phyloP scores from a whole-genome alignment of 1,139 yeast species.

The Hansenula anomala region DNA sequence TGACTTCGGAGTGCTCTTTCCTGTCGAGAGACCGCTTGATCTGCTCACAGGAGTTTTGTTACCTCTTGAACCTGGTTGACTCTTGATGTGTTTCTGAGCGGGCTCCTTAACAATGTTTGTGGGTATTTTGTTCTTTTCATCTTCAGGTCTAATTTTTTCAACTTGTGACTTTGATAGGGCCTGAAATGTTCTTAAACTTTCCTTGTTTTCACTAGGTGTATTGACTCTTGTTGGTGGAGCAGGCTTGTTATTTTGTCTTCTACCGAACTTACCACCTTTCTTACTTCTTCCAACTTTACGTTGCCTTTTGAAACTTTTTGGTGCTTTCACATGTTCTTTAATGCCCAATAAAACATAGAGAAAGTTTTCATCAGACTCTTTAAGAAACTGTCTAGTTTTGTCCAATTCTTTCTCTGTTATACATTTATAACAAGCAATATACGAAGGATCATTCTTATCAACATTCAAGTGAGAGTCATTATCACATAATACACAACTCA shows the following conservation, averaged over 20 bases:
- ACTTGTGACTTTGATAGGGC: conserved; percentile 18
- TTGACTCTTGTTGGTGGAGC: conserved; percentile 5
- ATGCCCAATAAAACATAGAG: conserved; percentile 45
- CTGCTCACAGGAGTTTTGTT: background rate
- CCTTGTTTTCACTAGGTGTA: conserved; percentile 21
- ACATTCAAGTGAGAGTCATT: conserved; percentile 38
- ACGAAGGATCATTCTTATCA: conserved; percentile 21
- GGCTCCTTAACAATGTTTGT: too few species aligned
- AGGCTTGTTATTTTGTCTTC: conserved; percentile 3
- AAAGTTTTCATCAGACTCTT: conserved; percentile 46
- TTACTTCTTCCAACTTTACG: conserved; percentile 25
- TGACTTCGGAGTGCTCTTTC: background rate
- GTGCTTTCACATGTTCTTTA: conserved; percentile 30
- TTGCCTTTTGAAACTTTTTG: conserved; percentile 22
- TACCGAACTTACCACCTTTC: conserved; percentile 7
- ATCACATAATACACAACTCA: conserved; percentile 42
- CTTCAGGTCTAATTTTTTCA: conserved; percentile 16
- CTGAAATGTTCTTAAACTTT: conserved; percentile 27
- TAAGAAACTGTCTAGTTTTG: conserved; percentile 26
- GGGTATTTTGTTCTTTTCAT: conserved; percentile 10
- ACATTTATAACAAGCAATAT: conserved; percentile 41
- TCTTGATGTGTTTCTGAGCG: background rate
- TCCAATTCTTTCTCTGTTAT: conserved; percentile 25
- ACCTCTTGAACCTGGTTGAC: background rate
- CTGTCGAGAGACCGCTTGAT: background rate